A percentile compares a stretch with the other conserved stretches of the same genome.
These are phyloP conservation scores for Tetracentron sinense DNA, from an alignment of 164 flowering plant species.

Conservation along the genomic window DNA sequence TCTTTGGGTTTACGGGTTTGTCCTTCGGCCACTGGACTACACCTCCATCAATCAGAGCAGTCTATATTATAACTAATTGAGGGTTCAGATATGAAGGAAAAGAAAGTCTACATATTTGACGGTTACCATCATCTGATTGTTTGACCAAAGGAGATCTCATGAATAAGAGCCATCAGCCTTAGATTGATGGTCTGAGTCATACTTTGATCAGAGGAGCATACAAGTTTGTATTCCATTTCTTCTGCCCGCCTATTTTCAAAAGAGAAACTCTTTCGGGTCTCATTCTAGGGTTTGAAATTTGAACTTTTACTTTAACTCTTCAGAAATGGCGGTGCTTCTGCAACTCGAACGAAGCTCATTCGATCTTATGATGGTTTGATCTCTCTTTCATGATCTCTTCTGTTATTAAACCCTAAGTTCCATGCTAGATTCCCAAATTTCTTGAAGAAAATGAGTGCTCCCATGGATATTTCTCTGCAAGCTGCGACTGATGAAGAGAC, in stretches of 20 bases:
- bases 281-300: conserved; percentile 21
- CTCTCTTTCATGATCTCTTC: neutral
- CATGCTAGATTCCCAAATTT: neutral
- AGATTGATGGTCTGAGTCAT: too few relatives aligned
- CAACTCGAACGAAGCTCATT: neutral
- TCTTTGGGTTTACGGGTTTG: too few relatives aligned
- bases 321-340: neutral
- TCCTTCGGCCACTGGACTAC: too few relatives aligned
- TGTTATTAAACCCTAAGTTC: neutral
- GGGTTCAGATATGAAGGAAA: too few relatives aligned
- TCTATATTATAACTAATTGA: too few relatives aligned
- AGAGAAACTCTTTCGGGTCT: neutral
- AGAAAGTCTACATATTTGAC: too few relatives aligned
- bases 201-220: too few relatives aligned
- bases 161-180: too few relatives aligned
- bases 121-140: too few relatives aligned
- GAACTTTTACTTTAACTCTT: neutral
- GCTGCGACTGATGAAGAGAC: conserved; percentile 21
- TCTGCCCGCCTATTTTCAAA: conserved; percentile 20
- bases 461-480: conserved; percentile 61
- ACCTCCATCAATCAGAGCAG: too few relatives aligned
- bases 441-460: conserved; percentile 39
- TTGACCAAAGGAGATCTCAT: too few relatives aligned
- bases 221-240: too few relatives aligned
- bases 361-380: neutral